phyloP scores from a whole-genome alignment of 306 rosid genomes.

The Pyrus betulifolia region DNA sequence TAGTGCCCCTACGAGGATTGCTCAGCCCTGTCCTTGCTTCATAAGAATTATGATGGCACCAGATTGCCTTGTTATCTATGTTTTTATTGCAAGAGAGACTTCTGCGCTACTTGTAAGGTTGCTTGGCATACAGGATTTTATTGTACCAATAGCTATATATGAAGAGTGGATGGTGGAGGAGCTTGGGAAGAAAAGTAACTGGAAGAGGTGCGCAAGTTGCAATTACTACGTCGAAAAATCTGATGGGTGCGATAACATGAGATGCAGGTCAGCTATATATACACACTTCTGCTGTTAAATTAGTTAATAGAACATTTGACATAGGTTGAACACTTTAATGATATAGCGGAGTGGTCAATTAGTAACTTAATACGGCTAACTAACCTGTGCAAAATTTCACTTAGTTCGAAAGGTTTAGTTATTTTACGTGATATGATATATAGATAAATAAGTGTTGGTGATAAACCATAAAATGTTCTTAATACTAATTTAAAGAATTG shows the following conservation, averaged over 20 bases:
- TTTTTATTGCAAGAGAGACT: constrained; percentile 41
- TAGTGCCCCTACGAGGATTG: constrained; percentile 51
- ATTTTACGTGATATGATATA: no score
- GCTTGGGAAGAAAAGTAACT: constrained; percentile 30
- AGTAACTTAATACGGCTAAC: no score
- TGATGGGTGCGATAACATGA: constrained; percentile 34
- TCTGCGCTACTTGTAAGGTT: constrained; percentile 44
- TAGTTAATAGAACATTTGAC: no score
- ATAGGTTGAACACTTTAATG: no score
- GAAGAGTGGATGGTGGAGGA: neutral
- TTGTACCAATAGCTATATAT: constrained; percentile 14
- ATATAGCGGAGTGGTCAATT: no score
- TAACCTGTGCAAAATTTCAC: no score
- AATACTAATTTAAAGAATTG: no score
- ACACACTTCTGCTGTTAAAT: no score
- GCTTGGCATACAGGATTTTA: constrained; percentile 43
- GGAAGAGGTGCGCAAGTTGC: constrained; percentile 52
- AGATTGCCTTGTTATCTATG: constrained; percentile 20
- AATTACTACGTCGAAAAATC: constrained; percentile 34
- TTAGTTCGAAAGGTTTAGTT: no score
- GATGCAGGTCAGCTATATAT: constrained; percentile 36
- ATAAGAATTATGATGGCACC: neutral
- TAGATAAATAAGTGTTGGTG: no score
- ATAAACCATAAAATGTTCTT: no score
- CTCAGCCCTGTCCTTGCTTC: constrained; percentile 23